phyloP scores from a whole-genome alignment of 345 rosid species.

The Clarkia xantiana region DNA sequence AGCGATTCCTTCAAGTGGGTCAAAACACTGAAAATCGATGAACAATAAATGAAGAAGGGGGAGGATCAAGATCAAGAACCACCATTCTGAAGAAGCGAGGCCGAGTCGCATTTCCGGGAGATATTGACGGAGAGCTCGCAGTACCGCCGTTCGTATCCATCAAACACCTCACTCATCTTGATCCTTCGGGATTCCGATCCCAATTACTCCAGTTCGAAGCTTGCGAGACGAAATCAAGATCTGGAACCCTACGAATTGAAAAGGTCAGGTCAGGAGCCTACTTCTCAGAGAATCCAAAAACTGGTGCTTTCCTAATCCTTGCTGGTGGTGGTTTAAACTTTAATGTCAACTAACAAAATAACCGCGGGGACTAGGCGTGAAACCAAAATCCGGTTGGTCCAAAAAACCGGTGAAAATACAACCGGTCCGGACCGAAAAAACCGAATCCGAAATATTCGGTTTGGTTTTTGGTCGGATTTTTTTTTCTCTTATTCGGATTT shows the following conservation, averaged over 20 bases:
- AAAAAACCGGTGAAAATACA: too few species aligned
- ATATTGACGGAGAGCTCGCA: slow-evolving; percentile 84
- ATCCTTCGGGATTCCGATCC: slow-evolving; percentile 1
- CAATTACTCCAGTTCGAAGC: neutral
- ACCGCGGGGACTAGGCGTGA: too few species aligned
- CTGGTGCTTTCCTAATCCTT: too few species aligned
- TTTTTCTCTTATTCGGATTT: too few species aligned
- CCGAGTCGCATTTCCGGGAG: slow-evolving; percentile 56
- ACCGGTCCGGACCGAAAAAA: too few species aligned
- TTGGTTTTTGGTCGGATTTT: too few species aligned
- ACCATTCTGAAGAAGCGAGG: slow-evolving; percentile 49
- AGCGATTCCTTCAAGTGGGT: neutral
- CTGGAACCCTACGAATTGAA: slow-evolving; percentile 5
- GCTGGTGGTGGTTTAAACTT: too few species aligned
- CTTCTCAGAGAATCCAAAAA: too few species aligned
- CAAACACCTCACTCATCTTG: slow-evolving; percentile 77
- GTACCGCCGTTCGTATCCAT: slow-evolving; percentile 86
- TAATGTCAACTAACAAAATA: too few species aligned
- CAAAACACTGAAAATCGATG: neutral
- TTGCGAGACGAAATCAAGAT: slow-evolving; percentile 2
- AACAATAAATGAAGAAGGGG: neutral
- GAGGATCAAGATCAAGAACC: neutral
- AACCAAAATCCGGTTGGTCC: too few species aligned
- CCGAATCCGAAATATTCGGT: too few species aligned
- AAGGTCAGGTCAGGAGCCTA: neutral